Evolutionary conservation across 2,329 filamentous ascomycete genomes (phyloP).

Genomic region (Trichoderma sp.): DNA sequence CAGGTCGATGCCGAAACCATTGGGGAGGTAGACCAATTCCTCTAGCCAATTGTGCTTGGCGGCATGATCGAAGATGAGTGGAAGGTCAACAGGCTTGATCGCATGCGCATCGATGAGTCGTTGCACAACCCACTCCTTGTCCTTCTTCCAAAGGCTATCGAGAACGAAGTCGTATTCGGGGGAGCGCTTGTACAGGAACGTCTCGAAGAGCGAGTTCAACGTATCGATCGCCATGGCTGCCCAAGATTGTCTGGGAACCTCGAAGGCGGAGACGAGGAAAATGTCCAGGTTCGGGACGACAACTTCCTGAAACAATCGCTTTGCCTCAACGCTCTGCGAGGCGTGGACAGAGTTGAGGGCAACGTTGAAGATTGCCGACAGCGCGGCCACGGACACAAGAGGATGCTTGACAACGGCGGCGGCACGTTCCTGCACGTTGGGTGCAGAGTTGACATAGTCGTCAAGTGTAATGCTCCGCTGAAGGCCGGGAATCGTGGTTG

Average conservation of each 20-base stretch:
- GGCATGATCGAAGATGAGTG: constrained; percentile 62
- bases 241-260: constrained; percentile 74
- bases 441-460: constrained; percentile 54
- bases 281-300: constrained; percentile 75
- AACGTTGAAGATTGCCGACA: constrained; percentile 68
- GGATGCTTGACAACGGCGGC: constrained; percentile 75
- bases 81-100: constrained; percentile 60
- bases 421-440: constrained; percentile 56
- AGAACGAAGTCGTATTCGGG: constrained; percentile 84
- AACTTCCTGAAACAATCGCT: constrained; percentile 66
- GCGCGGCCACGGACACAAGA: constrained; percentile 83
- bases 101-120: constrained; percentile 83
- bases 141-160: constrained; percentile 87
- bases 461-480: constrained; percentile 72
- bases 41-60: constrained; percentile 83
- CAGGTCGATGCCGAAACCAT: constrained; percentile 84
- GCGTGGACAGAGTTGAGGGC: constrained; percentile 63
- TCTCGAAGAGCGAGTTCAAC: constrained; percentile 75
- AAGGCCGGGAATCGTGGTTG: constrained; percentile 79
- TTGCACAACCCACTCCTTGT: constrained; percentile 81
- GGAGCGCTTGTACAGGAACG: constrained; percentile 78
- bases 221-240: constrained; percentile 73
- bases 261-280: constrained; percentile 76
- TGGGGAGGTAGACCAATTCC: constrained; percentile 74
- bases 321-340: constrained; percentile 64